These are phyloP conservation scores for Backusella circina DNA, from an alignment of 192 early-diverging fungal species.

Conservation along the genomic window DNA sequence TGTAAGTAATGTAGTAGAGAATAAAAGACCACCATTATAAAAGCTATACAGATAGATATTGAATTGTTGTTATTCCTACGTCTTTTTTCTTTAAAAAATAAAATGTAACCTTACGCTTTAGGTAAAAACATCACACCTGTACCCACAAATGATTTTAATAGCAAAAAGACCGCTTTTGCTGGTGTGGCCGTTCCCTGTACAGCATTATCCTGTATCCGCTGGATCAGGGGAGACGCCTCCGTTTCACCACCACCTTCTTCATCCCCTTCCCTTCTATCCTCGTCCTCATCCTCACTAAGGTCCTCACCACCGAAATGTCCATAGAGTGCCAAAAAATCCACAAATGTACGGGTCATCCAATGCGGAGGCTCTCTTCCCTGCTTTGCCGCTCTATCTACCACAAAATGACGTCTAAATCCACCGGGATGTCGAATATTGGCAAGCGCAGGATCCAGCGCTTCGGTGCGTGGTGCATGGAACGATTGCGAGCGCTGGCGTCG, in stretches of 20 bases:
- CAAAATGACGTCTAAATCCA: constrained; percentile 86
- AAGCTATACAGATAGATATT: too few relatives aligned
- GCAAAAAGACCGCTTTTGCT: constrained; percentile 69
- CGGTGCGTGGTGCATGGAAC: constrained; percentile 48
- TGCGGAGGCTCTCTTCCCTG: constrained; percentile 72
- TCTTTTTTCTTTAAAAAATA: not conserved
- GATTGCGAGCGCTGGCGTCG: constrained; percentile 46
- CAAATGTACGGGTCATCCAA: constrained; percentile 84
- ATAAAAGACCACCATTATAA: constrained; percentile 71
- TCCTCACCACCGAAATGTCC: constrained; percentile 94
- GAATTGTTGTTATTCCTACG: too few relatives aligned
- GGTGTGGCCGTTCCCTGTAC: constrained; percentile 63
- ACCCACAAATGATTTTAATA: constrained; percentile 81
- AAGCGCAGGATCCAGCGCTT: constrained; percentile 30
- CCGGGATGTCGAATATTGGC: constrained; percentile 71
- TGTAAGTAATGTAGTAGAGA: constrained; percentile 64
- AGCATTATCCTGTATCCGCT: constrained; percentile 25
- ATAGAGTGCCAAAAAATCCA: constrained; percentile 91
- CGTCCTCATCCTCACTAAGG: constrained; percentile 72
- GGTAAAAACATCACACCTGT: constrained; percentile 68
- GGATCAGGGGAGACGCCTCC: constrained; percentile 39
- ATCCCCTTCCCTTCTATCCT: constrained; percentile 41
- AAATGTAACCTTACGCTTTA: constrained; percentile 48
- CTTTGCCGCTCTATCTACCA: constrained; percentile 65
- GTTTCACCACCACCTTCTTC: constrained; percentile 2